Conservation (phyloP, 2,329 filamentous ascomycete genomes). For the Aspergillus hortae region DNA sequence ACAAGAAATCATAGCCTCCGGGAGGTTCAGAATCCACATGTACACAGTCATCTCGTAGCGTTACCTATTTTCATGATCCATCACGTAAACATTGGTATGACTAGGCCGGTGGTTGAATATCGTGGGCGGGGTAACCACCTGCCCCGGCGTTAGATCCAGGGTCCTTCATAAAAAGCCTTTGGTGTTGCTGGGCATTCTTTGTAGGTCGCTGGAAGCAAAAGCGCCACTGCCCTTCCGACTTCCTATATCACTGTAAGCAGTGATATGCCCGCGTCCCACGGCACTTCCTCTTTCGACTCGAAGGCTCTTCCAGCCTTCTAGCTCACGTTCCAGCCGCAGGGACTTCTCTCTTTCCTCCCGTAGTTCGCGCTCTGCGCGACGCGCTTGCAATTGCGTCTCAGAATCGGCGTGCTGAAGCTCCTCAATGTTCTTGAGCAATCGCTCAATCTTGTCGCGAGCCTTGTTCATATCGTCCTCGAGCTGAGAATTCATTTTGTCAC, state of each 20-base stretch:
- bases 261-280: slow-evolving; percentile 27
- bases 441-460: slow-evolving; percentile 85
- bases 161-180: slow-evolving; percentile 67
- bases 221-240: slow-evolving; percentile 38
- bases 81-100: slow-evolving; percentile 8
- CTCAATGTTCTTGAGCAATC: slow-evolving; percentile 85
- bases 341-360: slow-evolving; percentile 82
- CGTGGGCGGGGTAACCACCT: slow-evolving; percentile 14
- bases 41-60: slow-evolving; percentile 2
- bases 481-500: slow-evolving; percentile 80
- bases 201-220: slow-evolving; percentile 49
- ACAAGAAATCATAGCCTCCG: not conserved
- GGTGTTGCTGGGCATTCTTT: slow-evolving; percentile 68
- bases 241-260: slow-evolving; percentile 36
- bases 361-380: slow-evolving; percentile 84
- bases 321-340: slow-evolving; percentile 77
- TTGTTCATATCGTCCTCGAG: slow-evolving; percentile 79
- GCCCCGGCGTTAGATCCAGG: slow-evolving; percentile 7
- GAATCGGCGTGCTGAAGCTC: slow-evolving; percentile 89
- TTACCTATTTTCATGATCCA: slow-evolving; percentile 14
- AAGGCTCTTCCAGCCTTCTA: slow-evolving; percentile 75
- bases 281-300: slow-evolving; percentile 58
- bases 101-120: slow-evolving; percentile 4
- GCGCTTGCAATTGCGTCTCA: slow-evolving; percentile 71
- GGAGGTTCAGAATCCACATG: not conserved